phyloP scores from a whole-genome alignment of 208 protist species.

The Leishmania turanica region DNA sequence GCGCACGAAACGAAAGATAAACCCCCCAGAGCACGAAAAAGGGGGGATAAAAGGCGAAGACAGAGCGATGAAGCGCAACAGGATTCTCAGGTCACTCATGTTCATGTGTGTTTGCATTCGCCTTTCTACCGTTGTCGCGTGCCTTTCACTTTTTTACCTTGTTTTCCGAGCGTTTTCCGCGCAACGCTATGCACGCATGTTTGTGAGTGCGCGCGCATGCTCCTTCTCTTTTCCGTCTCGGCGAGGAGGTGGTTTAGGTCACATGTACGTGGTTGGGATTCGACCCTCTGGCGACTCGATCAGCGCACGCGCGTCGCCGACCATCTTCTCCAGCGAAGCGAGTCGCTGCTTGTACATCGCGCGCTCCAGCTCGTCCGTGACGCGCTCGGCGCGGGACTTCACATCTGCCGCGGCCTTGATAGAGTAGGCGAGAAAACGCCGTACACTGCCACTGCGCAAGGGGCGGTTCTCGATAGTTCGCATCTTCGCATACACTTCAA shows the following conservation, averaged over 20 bases:
- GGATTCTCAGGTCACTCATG: not conserved
- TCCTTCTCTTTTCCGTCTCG: not conserved
- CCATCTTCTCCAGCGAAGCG: conserved; percentile 38
- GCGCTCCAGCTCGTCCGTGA: conserved; percentile 20
- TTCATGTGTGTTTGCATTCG: not conserved
- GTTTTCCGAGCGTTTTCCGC: not conserved
- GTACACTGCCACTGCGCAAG: conserved; percentile 52
- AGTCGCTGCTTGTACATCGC: conserved; percentile 17
- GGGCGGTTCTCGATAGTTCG: conserved; percentile 31
- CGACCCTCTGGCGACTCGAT: conserved; percentile 39
- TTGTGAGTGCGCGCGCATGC: not conserved
- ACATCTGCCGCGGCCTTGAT: conserved; percentile 29
- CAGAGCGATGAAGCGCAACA: not conserved
- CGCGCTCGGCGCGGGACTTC: conserved; percentile 9
- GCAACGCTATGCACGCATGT: not conserved
- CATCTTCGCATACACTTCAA: conserved; percentile 27
- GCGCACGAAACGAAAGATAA: not conserved
- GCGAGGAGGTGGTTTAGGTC: not conserved
- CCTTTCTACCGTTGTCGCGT: not conserved
- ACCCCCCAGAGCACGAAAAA: not conserved
- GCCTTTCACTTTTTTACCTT: not conserved
- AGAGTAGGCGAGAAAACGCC: conserved; percentile 48
- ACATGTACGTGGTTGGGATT: conserved; percentile 33
- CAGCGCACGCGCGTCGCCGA: conserved; percentile 37
- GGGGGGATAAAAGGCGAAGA: not conserved